A percentile compares a stretch with the other conserved stretches of the same genome.
These are phyloP conservation scores for Claviceps sp. DNA, from an alignment of 2,329 filamentous ascomycete genomes.

Conservation along the genomic window DNA sequence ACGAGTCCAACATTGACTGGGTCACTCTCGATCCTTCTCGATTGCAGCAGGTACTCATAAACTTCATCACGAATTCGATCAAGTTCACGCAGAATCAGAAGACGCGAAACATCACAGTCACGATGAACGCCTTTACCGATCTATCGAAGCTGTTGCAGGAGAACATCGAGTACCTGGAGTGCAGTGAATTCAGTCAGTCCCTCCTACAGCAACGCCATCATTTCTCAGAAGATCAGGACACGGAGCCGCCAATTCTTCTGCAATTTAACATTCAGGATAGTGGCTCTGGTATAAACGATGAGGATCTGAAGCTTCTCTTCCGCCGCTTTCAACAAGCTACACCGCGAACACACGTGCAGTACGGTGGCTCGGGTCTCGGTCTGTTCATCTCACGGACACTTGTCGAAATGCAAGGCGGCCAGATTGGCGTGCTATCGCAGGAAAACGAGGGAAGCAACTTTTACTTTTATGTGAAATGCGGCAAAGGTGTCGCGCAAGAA, in stretches of 20 bases:
- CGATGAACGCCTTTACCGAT: constrained; percentile 47
- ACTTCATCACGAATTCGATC: constrained; percentile 55
- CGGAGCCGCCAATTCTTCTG: constrained; percentile 18
- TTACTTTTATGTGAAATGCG: constrained; percentile 4
- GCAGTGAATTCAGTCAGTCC: constrained; percentile 17
- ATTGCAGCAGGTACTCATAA: constrained; percentile 61
- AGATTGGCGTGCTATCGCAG: constrained; percentile 49
- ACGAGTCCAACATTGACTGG: constrained; percentile 52
- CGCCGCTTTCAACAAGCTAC: constrained; percentile 55
- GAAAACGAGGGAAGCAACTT: constrained; percentile 5
- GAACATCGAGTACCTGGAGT: constrained; percentile 33
- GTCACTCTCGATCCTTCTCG: constrained; percentile 63
- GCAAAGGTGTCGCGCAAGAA: background rate
- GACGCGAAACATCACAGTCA: constrained; percentile 45
- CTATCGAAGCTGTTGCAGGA: constrained; percentile 25
- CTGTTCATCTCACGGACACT: constrained; percentile 65
- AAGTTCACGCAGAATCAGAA: constrained; percentile 50
- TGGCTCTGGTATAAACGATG: constrained; percentile 47
- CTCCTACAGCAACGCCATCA: background rate
- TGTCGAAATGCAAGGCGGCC: constrained; percentile 62
- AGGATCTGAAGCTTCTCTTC: constrained; percentile 53
- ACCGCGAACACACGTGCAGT: constrained; percentile 56
- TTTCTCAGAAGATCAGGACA: constrained; percentile 31
- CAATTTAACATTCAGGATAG: constrained; percentile 61
- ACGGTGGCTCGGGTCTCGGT: constrained; percentile 55